phyloP scores from a whole-genome alignment of 331 rosid genomes.

The Erythrophleum ivorense region DNA sequence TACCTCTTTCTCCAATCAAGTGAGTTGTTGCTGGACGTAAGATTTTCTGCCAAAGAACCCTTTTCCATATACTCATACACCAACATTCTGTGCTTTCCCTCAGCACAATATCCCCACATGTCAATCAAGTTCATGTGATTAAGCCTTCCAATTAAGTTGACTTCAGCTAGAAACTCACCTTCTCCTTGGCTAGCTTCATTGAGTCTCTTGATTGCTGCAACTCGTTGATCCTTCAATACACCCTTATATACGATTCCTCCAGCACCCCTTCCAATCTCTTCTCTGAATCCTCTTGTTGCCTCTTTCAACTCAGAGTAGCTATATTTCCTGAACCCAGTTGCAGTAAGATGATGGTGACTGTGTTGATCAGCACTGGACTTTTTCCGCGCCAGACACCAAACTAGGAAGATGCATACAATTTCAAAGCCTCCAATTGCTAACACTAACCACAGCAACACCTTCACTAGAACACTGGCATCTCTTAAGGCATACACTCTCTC shows the following conservation, averaged over 20 bases:
- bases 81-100: constrained; percentile 46
- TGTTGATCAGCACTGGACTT: background rate
- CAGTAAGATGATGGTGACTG: background rate
- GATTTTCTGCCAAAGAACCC: constrained; percentile 37
- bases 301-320: background rate
- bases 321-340: background rate
- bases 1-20: background rate
- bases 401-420: background rate
- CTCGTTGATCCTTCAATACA: background rate
- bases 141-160: background rate
- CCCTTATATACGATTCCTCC: background rate
- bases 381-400: background rate
- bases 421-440: background rate
- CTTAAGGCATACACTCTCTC: background rate
- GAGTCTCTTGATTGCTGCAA: background rate
- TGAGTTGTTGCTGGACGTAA: background rate
- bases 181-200: background rate
- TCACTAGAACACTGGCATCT: background rate
- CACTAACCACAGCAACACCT: constrained; percentile 36
- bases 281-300: background rate
- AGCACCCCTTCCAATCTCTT: background rate
- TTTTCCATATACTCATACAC: background rate
- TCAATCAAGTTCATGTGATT: constrained; percentile 19
- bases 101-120: constrained; percentile 52
- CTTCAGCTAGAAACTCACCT: background rate